Conservation (phyloP, 2,329 filamentous ascomycete species). For the Venturia carpophila region DNA sequence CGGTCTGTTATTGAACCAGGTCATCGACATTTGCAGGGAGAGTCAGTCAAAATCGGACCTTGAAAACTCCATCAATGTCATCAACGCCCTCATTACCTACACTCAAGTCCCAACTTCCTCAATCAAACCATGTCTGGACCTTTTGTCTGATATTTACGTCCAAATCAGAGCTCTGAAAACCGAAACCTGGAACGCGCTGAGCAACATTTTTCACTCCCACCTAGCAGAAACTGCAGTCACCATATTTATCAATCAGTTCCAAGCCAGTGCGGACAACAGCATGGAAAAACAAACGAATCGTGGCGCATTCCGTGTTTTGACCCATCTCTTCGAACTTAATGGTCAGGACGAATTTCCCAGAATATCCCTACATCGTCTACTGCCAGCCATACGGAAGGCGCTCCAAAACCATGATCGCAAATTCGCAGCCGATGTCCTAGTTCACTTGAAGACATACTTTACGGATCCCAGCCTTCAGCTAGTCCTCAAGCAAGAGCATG, state of each 20-base stretch:
- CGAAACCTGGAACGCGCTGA: constrained; percentile 61
- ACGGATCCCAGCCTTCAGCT: background rate
- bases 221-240: constrained; percentile 62
- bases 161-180: constrained; percentile 54
- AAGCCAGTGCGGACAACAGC: constrained; percentile 37
- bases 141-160: constrained; percentile 64
- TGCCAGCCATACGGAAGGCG: constrained; percentile 19
- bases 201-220: constrained; percentile 65
- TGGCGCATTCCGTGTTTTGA: constrained; percentile 54
- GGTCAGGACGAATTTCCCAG: constrained; percentile 19
- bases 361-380: constrained; percentile 19
- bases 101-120: constrained; percentile 57
- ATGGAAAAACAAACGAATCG: constrained; percentile 37
- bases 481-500: constrained; percentile 7
- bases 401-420: constrained; percentile 4
- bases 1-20: constrained; percentile 51
- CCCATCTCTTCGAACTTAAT: constrained; percentile 19
- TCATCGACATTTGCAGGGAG: constrained; percentile 60
- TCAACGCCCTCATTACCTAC: constrained; percentile 65
- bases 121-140: constrained; percentile 58
- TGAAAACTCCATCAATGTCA: constrained; percentile 56
- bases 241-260: constrained; percentile 51
- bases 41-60: constrained; percentile 60
- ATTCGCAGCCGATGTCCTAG: constrained; percentile 14
- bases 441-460: constrained; percentile 5